Base-by-base conservation (phyloP, 495 filamentous ascomycete genomes). In the Aspergillus mulundensis region DNA sequence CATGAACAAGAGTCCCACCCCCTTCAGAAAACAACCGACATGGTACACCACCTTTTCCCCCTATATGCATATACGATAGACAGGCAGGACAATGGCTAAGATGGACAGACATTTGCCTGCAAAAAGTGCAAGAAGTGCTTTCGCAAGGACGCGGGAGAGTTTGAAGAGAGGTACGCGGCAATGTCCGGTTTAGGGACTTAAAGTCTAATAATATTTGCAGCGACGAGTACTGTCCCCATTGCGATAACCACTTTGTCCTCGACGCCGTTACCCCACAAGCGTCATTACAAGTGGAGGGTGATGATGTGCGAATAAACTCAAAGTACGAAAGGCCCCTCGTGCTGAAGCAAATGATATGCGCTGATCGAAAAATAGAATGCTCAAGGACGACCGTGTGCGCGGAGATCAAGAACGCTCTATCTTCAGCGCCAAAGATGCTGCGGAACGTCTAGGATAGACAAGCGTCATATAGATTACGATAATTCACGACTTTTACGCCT, bases 151-250 rank as follows among this genome's bases (percentile, higher is more conserved):
- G 84, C 86, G 16, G 70, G 81, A 49, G 88, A 96, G 67, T 96
- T 96, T 66, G 94, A 98, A 63, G 95, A 97, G 60, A 84, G 81
- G 85, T 86, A 67, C 21, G 61, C 56, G 14, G 16, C 51, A 58
- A 45, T 11, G 8, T 54, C 40, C 18, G 16, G 12, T 15, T 40
- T 58, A 40, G 28, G n/a, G 36, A 30, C 21, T 36, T 24, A 16
- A 38, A 11, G 32, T 25, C 24, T 50, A 38, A 20, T 23, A 4
- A 38, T 53, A n/a, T 23, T 32, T 39, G 4, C 12, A 89, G 90
- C 69, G 95, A 98, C 77, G 95, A 98, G 72, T 97, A 95, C 77
- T 97, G 94, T 75, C 95, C 94, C n/a, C 88, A 96, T 75, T 98
- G 94, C 78, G 94, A 98, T 70, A 98, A 98, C 71, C 94, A 97